Conservation (phyloP, 768 basidiomycete genomes). For the Russula emetica region DNA sequence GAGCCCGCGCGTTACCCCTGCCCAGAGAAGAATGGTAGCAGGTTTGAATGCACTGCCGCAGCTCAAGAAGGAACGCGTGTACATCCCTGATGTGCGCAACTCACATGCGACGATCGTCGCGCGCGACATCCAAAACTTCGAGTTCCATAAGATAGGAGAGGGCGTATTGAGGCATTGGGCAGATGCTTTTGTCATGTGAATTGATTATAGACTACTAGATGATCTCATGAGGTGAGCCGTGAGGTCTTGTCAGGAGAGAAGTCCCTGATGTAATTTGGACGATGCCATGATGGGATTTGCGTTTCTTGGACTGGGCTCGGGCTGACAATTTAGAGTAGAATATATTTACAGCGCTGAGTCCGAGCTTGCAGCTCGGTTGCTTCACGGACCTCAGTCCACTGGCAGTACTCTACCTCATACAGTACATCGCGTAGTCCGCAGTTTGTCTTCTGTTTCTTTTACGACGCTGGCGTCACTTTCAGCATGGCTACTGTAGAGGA, state of each 20-base stretch:
- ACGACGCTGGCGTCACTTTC: too few relatives aligned
- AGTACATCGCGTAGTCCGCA: too few relatives aligned
- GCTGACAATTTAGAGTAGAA: too few relatives aligned
- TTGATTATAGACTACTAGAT: neutral
- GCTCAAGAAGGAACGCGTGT: constrained; percentile 66
- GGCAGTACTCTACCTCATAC: too few relatives aligned
- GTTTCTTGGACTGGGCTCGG: too few relatives aligned
- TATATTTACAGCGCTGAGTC: too few relatives aligned
- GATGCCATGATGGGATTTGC: too few relatives aligned
- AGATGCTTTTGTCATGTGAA: constrained; percentile 48
- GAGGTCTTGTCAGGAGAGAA: neutral
- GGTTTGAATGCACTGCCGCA: constrained; percentile 64
- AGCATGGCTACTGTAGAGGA: too few relatives aligned
- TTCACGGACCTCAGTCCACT: too few relatives aligned
- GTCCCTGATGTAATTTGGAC: neutral
- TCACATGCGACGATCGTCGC: constrained; percentile 70
- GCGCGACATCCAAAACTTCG: constrained; percentile 59
- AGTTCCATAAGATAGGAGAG: constrained; percentile 55
- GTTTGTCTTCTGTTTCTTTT: too few relatives aligned
- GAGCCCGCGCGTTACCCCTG: constrained; percentile 42
- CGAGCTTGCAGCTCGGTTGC: too few relatives aligned
- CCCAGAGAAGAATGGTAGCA: constrained; percentile 53
- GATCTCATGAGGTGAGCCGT: neutral
- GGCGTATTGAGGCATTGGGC: constrained; percentile 72
- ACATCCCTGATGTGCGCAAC: constrained; percentile 55